Base-by-base conservation (phyloP, 192 early-diverging fungal species). In the Geosiphon pyriformis region DNA sequence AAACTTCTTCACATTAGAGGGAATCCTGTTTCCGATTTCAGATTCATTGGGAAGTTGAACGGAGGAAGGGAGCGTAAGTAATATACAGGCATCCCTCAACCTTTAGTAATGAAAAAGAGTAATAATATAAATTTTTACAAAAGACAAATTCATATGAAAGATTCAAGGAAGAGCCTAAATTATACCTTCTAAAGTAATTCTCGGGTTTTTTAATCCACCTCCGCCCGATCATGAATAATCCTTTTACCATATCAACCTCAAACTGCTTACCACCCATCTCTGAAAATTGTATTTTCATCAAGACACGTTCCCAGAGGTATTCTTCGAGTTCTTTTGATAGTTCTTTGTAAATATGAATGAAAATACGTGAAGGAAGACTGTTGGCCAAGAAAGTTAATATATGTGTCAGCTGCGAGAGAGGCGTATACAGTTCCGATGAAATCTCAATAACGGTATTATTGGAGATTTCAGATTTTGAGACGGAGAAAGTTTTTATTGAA, bases 231-330 rank as follows among this genome's bases (percentile, higher is more conserved):
- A 65, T 71, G 70, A 76, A 81, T 37, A 85, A 46, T 4, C 83
- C 83, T 26, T 78, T 69, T 23, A 62, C 59, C 3, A 81, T 26
- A 71, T 85, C 83, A 3, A 68, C 55, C 32, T 75, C 67, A 32
- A 85, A 68, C 42, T 85, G 83, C 3, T 46, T 37, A 22, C 74
- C 76, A 0, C 81, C 83, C 15, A 76, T 34, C 31, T 69, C 72
- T 2, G 83, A 81, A 55, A 85, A 85, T 27, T 82, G 81, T 18
- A 77, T 82, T 50, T 70, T 71, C 42, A 79, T 78, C 1, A 85
- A 65, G 17, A 85, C 64, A 58, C 75, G 76, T 37, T 77, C 69
- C 83, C 83, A 85, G 27, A 81, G 65, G 60, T 76, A 78, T 17
- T 83, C 78, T 50, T 83, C 77, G 26, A 85, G 72, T 30, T 81